These are phyloP conservation scores for Oenanthe javanica DNA, from an alignment of 140 eudicot genomes.

Conservation along the genomic window DNA sequence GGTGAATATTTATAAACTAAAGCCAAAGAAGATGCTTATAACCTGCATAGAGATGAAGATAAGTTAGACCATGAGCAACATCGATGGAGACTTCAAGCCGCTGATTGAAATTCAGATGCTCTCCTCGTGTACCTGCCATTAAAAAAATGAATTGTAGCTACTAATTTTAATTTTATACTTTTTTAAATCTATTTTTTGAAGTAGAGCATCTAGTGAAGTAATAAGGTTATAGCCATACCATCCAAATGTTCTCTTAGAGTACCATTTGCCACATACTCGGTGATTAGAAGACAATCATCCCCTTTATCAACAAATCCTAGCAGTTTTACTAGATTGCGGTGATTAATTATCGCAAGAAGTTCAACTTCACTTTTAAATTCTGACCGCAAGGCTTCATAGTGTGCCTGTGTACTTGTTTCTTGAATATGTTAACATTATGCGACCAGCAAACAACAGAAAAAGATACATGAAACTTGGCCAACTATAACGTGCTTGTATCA, in stretches of 20 bases:
- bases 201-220: neutral
- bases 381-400: slow-evolving; percentile 54
- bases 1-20: neutral
- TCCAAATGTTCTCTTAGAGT: slow-evolving; percentile 94
- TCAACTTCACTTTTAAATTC: slow-evolving; percentile 88
- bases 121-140: slow-evolving; percentile 57
- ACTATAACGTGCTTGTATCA: neutral
- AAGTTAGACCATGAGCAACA: slow-evolving; percentile 82
- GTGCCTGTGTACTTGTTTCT: slow-evolving; percentile 43
- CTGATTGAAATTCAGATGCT: slow-evolving; percentile 72
- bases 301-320: slow-evolving; percentile 90
- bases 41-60: slow-evolving; percentile 88
- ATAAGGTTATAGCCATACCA: slow-evolving; percentile 40
- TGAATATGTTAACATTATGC: neutral
- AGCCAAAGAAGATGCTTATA: neutral
- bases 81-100: slow-evolving; percentile 86
- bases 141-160: slow-evolving; percentile 4
- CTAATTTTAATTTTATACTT: neutral
- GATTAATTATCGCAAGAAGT: slow-evolving; percentile 84
- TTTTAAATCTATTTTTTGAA: neutral
- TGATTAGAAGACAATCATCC: slow-evolving; percentile 76
- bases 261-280: slow-evolving; percentile 90
- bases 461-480: neutral
- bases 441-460: neutral
- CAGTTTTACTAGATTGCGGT: slow-evolving; percentile 74